Evolutionary conservation across 2,329 filamentous ascomycete species (phyloP), one percentile per base, ranked within the genome.

Genomic region (Plectosphaerella cucumerina): DNA sequence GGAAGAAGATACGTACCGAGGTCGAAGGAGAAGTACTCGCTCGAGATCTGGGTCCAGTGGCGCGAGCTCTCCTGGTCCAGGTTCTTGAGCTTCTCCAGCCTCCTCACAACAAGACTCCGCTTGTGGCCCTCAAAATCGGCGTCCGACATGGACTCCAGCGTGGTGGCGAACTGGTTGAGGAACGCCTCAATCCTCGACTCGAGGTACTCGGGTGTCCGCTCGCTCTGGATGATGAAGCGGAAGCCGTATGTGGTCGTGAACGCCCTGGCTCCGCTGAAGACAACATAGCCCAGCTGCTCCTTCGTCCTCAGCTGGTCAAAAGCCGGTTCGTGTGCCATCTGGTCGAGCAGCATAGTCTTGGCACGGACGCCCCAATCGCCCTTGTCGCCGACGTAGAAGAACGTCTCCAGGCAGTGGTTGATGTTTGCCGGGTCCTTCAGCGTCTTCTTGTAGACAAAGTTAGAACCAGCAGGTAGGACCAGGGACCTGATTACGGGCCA

Each of bases 251-350:
- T 93, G 1, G 88, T 91, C n/a, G 84, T 74, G 50, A 87, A 83
- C 48, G 81, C 80, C 37, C 86, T 78, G 11, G 84, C 77, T 23
- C 90, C 89, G 46, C 89, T 93, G 70, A 93, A 96, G 1, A 99
- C 93, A 49, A 99, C 89, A 60, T 99, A 99, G 12, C 94, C 94
- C 6, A 99, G 85, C 70, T 99, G 93, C 68, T 99, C 93, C 70
- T 97, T 97, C 42, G 94, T 97, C 47, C 94, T 84, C 8, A 99
- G 78, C 67, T 96, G 91, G 69, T 99, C 90, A 64, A 97, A 99
- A 9, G 88, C 88, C 4, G 92, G 92, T 71, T 99, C 94, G 51
- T 96, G 89, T 0, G 90, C 85, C 72, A 99, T 88, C 69, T 97
- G 94, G 22, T 90, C 87, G 41, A 97, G 79, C 6, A 99, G 77